A percentile compares a stretch with the other conserved stretches of the same genome.
phyloP scores from a whole-genome alignment of 495 filamentous ascomycete genomes.

The Aspergillus homomorphus region DNA sequence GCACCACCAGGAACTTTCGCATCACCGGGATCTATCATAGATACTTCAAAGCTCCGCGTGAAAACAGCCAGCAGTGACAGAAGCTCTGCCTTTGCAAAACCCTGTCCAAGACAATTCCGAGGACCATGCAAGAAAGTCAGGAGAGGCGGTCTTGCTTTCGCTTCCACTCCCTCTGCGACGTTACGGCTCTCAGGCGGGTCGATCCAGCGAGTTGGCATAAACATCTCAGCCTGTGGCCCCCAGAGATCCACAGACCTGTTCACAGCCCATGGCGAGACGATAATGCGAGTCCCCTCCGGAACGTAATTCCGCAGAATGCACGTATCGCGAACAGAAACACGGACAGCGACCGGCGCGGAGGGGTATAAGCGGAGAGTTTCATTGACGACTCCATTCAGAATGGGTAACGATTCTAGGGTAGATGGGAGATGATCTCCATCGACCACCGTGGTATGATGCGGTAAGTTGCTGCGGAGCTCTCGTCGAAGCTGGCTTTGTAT shows the following conservation, averaged over 20 bases:
- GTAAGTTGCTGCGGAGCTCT: conserved; percentile 45
- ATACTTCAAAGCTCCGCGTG: conserved; percentile 38
- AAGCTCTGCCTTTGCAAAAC: conserved; percentile 44
- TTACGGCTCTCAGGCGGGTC: conserved; percentile 35
- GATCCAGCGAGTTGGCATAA: conserved; percentile 50
- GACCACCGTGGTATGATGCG: conserved; percentile 33
- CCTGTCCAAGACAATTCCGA: conserved; percentile 49
- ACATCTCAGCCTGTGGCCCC: conserved; percentile 40
- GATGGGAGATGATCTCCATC: no score
- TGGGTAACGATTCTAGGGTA: conserved; percentile 50
- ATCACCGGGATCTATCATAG: conserved; percentile 59
- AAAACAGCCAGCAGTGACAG: conserved; percentile 36
- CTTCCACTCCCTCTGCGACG: conserved; percentile 37
- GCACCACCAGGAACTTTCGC: conserved; percentile 59
- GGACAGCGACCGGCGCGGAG: conserved; percentile 49
- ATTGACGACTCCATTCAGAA: conserved; percentile 52
- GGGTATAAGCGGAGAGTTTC: conserved; percentile 50
- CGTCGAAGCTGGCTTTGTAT: conserved; percentile 44
- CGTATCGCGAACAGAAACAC: conserved; percentile 46
- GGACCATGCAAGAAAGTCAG: conserved; percentile 51
- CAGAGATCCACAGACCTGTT: conserved; percentile 41
- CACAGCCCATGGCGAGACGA: conserved; percentile 44
- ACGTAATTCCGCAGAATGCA: conserved; percentile 42
- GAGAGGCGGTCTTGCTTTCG: conserved; percentile 45
- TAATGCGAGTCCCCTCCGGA: conserved; percentile 42